Evolutionary conservation across 2,329 filamentous ascomycete species (phyloP), one percentile per base, ranked within the genome.

Genomic region (Neoarthrinium moseri): DNA sequence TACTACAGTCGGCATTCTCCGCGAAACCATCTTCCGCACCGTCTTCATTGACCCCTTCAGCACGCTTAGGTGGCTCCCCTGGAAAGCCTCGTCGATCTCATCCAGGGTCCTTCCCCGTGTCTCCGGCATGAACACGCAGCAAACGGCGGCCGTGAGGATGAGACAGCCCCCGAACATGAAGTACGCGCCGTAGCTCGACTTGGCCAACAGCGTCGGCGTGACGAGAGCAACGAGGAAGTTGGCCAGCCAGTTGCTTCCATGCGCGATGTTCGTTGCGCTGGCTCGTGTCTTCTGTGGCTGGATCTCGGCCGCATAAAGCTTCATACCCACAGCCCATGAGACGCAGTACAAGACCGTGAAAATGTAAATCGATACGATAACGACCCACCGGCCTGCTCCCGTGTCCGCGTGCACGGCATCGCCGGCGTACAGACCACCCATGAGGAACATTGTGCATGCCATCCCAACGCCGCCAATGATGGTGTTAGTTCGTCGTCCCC

Each of bases 271-370:
- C 0, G 74, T 78, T 1, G 78, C 78, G 12, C 72, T 74, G 2
- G 76, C 78, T 2, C 80, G 67, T 1, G 78, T 82, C 8, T 66
- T 63, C 18, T 73, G 67, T 0, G 79, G 78, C 54, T 81, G 73
- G 34, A 79, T 81, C 56, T 84, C 80, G 0, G 75, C 70, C 0
- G 73, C 65, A 51, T 79, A 83, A 0, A 81, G 73, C 37, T 75
- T 73, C 39, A 80, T 68, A 0, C 69, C 68, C 3, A 83, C 71
- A 0, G 70, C 78, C 77, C 80, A 83, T 0, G 75, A 70, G 2
- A 62, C 60, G 21, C 62, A 69, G 49, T 69, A 80, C 0, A 70
- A 56, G 4, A 76, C 63, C 1, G 73, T 68, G 45, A 78, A 82
- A 1, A 76, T 29, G 49, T 75, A 80, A 34, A 80, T 75, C 22